A percentile compares a stretch with the other conserved stretches of the same genome.
Evolutionary conservation across 1,284 basidiomycete species (phyloP).

Genomic region (Mycosarcoma mackinlayi): DNA sequence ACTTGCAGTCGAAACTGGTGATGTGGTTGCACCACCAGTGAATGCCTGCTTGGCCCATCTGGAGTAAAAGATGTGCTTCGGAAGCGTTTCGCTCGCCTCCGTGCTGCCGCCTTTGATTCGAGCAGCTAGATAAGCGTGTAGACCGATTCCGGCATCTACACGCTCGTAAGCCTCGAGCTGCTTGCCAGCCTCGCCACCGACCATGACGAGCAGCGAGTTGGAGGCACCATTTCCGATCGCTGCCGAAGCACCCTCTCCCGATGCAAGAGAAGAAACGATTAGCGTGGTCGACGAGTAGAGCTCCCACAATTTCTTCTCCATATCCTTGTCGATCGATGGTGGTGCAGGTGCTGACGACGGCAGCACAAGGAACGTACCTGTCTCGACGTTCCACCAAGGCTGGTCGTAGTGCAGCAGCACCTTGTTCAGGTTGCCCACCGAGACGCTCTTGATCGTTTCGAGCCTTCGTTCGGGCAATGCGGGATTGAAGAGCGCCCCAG

Average conservation of each 20-base stretch:
- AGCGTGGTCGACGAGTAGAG: constrained; percentile 62
- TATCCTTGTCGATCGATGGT: constrained; percentile 16
- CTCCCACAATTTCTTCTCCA: constrained; percentile 36
- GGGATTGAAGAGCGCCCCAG: constrained; percentile 63
- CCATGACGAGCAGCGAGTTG: constrained; percentile 70
- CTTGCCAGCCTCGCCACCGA: constrained; percentile 64
- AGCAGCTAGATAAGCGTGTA: constrained; percentile 62
- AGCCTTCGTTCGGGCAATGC: constrained; percentile 61
- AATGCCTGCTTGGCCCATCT: constrained; percentile 71
- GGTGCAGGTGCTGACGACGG: constrained; percentile 52
- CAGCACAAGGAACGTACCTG: constrained; percentile 70
- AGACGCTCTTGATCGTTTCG: constrained; percentile 62
- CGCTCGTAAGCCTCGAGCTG: constrained; percentile 61
- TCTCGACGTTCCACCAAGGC: constrained; percentile 70
- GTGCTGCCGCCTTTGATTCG: constrained; percentile 24
- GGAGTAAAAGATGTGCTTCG: constrained; percentile 54
- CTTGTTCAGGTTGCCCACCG: constrained; percentile 61
- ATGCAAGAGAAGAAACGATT: constrained; percentile 68
- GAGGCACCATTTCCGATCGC: constrained; percentile 47
- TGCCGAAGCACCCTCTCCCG: constrained; percentile 2
- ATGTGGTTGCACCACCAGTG: constrained; percentile 71
- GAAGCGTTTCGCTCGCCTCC: constrained; percentile 7
- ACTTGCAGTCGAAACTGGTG: constrained; percentile 68
- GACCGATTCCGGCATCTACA: constrained; percentile 53
- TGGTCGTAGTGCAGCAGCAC: constrained; percentile 69